Percentiles rank a stretch among this genome's conserved stretches.
Conservation (phyloP, 2,329 filamentous ascomycete genomes). For the Fusarium tanahbumbuense region DNA sequence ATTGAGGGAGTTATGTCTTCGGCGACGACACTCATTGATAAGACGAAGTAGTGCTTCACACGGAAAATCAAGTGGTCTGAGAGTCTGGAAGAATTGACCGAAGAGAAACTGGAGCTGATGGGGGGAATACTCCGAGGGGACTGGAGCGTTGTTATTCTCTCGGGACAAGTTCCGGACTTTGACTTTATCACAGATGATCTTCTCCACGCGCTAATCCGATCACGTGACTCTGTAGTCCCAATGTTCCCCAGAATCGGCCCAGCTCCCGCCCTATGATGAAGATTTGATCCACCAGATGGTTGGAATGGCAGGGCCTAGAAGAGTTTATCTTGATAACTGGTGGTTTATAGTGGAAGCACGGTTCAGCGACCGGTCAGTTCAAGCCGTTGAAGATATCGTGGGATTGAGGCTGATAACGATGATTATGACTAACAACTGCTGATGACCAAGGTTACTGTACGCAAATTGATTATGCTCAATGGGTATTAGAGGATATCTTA, state of each 20-base stretch:
- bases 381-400: neutral
- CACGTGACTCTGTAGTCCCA: slow-evolving; percentile 8
- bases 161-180: slow-evolving; percentile 31
- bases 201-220: slow-evolving; percentile 15
- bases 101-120: slow-evolving; percentile 14
- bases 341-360: neutral
- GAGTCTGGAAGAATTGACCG: slow-evolving; percentile 29
- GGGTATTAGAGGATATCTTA: neutral
- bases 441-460: neutral
- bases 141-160: slow-evolving; percentile 34
- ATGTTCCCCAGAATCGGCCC: slow-evolving; percentile 9
- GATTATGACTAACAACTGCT: neutral
- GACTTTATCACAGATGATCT: neutral
- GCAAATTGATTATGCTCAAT: neutral
- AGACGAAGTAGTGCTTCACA: neutral
- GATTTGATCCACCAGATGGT: neutral
- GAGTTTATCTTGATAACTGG: neutral
- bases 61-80: neutral
- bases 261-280: slow-evolving; percentile 13
- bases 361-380: neutral
- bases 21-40: slow-evolving; percentile 24
- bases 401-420: neutral
- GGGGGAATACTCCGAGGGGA: slow-evolving; percentile 25
- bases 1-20: slow-evolving; percentile 35
- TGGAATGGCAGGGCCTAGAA: neutral